Conservation (phyloP, 768 basidiomycete genomes). For the Boletus sp. region DNA sequence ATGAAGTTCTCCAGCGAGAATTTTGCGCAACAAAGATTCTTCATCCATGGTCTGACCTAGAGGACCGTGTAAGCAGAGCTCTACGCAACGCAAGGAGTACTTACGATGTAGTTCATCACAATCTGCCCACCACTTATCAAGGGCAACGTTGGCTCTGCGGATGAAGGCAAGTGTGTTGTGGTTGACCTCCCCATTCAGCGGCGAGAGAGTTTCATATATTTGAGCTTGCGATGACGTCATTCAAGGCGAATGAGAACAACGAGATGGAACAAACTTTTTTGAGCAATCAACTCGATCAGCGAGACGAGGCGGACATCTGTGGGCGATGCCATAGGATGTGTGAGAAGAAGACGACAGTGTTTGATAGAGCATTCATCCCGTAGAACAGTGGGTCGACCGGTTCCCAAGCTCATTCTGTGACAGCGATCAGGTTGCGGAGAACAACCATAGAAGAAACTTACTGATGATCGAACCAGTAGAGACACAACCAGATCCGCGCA, state of each 20-base stretch:
- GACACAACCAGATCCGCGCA: slow-evolving; percentile 89
- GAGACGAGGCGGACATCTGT: slow-evolving; percentile 90
- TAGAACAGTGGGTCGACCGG: slow-evolving; percentile 85
- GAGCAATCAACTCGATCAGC: slow-evolving; percentile 84
- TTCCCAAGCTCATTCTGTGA: slow-evolving; percentile 83
- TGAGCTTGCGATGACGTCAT: slow-evolving; percentile 55
- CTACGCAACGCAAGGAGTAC: not conserved
- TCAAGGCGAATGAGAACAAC: not conserved
- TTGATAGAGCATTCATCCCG: slow-evolving; percentile 86
- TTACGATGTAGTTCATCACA: slow-evolving; percentile 83
- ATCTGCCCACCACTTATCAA: slow-evolving; percentile 90
- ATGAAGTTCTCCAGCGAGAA: slow-evolving; percentile 84
- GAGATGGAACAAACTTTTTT: slow-evolving; percentile 65
- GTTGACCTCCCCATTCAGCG: slow-evolving; percentile 83
- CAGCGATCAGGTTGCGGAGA: slow-evolving; percentile 12
- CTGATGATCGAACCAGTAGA: slow-evolving; percentile 98
- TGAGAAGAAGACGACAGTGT: slow-evolving; percentile 78
- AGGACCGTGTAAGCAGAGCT: slow-evolving; percentile 6
- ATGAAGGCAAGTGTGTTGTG: slow-evolving; percentile 84
- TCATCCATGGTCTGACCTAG: slow-evolving; percentile 80
- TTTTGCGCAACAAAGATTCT: slow-evolving; percentile 80
- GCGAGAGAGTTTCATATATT: slow-evolving; percentile 87
- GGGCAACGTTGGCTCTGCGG: slow-evolving; percentile 77
- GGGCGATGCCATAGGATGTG: slow-evolving; percentile 82
- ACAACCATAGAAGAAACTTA: slow-evolving; percentile 37